Base-by-base conservation (phyloP, 441 rosid species). In the Croton laevigatus region DNA sequence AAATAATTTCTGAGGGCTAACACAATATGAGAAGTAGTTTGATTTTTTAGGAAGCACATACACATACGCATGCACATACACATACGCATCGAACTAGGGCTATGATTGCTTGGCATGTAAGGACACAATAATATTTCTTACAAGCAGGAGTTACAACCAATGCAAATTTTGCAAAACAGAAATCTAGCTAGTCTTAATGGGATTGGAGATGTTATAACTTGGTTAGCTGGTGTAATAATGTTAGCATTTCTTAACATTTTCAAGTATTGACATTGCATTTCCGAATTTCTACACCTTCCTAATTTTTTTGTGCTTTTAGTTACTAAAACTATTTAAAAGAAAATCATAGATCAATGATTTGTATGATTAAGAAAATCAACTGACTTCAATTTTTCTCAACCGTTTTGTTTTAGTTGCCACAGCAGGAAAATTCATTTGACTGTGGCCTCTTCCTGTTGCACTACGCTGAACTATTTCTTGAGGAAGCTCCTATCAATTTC, bases 361-460 rank as follows among this genome's bases (percentile, higher is more conserved):
- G 1, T 52, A 40, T 8, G 8, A 4, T 70, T 70, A 19, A 7
- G 22, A 59, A 49, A 14, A 42, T 23, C 5, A n/a, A 74, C 27
- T 68, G 13, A 23, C 53, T 27, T n/a, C 37, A 66, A 13, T 27
- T 74, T 65, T 58, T 27, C 45, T 54, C 57, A 68, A 62, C 73
- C 54, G 22, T 76, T 66, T 68, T 66, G 59, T 63, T 78, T 77
- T 86, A 92, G 96, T 79, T 92, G 58, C 96, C 97, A n/a, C 96
- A 92, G 75, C 96, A 90, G 83, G 85, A 79, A 79, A 92, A 92
- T 82, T 92, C 85, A 7, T 88, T 79, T 70, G 97, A 92, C 51
- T 92, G 96, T 66, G 97, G 97, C 71, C 86, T 92, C 61, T 92
- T 92, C 81, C 65, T 92, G 85, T 94, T 92, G 65, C 97, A 90